These are phyloP conservation scores for Helianthus tuberosus DNA, from an alignment of 129 eudicot species.

Conservation along the genomic window DNA sequence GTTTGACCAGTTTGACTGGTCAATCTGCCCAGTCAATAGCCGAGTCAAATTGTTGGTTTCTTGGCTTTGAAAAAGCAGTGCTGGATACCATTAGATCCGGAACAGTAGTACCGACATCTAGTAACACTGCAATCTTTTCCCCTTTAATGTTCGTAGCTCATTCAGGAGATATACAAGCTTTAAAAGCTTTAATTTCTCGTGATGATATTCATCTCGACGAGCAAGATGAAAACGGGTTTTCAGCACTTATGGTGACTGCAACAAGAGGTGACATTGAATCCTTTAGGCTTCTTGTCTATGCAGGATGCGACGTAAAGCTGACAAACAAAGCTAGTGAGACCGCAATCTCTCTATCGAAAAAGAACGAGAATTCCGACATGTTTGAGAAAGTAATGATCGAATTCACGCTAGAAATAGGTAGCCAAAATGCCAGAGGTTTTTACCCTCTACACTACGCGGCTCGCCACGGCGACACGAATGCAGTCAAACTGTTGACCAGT, in stretches of 20 bases:
- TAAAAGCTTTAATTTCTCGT: slow-evolving; percentile 49
- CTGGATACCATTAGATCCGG: slow-evolving; percentile 51
- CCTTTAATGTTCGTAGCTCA: slow-evolving; percentile 66
- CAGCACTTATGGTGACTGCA: slow-evolving; percentile 83
- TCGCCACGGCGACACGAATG: slow-evolving; percentile 69
- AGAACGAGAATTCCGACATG: slow-evolving; percentile 46
- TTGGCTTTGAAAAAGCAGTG: slow-evolving; percentile 55
- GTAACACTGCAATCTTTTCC: slow-evolving; percentile 51
- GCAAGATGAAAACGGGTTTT: slow-evolving; percentile 76
- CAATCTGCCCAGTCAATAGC: slow-evolving; percentile 59
- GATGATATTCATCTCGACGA: slow-evolving; percentile 49
- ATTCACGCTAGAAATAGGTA: slow-evolving; percentile 73
- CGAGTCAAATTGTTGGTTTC: slow-evolving; percentile 49
- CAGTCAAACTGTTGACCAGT: slow-evolving; percentile 51
- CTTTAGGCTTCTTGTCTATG: slow-evolving; percentile 71
- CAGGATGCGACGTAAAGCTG: slow-evolving; percentile 75
- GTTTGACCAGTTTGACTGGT: slow-evolving; percentile 51
- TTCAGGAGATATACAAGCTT: slow-evolving; percentile 60
- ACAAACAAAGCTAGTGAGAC: slow-evolving; percentile 62
- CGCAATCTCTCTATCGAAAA: slow-evolving; percentile 61
- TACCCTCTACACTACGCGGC: slow-evolving; percentile 85
- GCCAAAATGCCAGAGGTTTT: slow-evolving; percentile 63
- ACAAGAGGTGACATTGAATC: slow-evolving; percentile 76
- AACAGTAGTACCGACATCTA: slow-evolving; percentile 49
- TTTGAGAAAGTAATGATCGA: slow-evolving; percentile 88